phyloP scores from a whole-genome alignment of 2,329 filamentous ascomycete genomes.

The Fusarium nurragi region DNA sequence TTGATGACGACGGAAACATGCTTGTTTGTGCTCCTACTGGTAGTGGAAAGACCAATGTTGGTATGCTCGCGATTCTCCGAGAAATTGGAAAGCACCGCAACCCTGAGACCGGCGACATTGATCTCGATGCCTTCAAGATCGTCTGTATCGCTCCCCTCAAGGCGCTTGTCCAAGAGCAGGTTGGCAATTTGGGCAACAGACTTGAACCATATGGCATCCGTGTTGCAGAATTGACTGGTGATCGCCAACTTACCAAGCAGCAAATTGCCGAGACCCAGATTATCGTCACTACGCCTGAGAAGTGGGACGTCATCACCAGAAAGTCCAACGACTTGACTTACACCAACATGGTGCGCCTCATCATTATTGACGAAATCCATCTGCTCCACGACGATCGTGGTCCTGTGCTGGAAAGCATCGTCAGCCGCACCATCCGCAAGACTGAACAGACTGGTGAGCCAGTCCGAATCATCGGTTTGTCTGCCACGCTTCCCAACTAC shows the following conservation, averaged over 20 bases:
- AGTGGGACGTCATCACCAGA: conserved; percentile 98
- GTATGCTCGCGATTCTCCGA: conserved; percentile 94
- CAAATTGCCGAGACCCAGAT: conserved; percentile 98
- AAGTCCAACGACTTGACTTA: conserved; percentile 98
- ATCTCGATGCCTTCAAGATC: conserved; percentile 97
- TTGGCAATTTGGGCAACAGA: conserved; percentile 94
- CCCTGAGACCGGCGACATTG: conserved; percentile 88
- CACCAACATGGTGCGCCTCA: conserved; percentile 93
- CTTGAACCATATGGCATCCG: conserved; percentile 90
- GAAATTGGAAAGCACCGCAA: conserved; percentile 97
- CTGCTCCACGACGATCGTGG: conserved; percentile 96
- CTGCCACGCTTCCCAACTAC: conserved; percentile 96
- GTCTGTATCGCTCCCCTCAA: conserved; percentile 97
- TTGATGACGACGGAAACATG: conserved; percentile 96
- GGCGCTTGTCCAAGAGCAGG: conserved; percentile 95
- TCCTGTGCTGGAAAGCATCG: conserved; percentile 95
- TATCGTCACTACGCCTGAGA: conserved; percentile 98
- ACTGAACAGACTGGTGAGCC: conserved; percentile 94
- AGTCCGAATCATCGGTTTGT: conserved; percentile 90
- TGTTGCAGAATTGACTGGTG: conserved; percentile 95
- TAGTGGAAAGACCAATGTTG: conserved; percentile 98
- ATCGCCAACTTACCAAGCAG: conserved; percentile 97
- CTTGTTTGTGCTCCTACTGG: conserved; percentile 97
- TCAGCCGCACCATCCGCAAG: conserved; percentile 90
- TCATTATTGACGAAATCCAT: conserved; percentile 99